Evolutionary conservation across 306 rosid species (phyloP).

Genomic region (Vicia faba): DNA sequence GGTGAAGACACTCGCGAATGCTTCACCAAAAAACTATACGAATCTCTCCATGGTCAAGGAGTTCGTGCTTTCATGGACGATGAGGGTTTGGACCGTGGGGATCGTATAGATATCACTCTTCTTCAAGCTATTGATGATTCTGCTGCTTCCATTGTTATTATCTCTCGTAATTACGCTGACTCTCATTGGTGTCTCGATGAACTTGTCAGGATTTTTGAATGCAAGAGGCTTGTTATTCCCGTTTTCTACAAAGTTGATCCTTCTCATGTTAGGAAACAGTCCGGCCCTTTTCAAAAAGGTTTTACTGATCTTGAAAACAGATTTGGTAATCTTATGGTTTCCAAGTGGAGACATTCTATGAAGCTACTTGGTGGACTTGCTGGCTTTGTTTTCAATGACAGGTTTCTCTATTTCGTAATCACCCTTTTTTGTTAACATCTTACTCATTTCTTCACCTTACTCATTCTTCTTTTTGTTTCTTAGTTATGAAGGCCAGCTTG

Average conservation of each 20-base stretch:
- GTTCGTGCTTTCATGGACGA: slow-evolving; percentile 47
- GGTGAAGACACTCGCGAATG: slow-evolving; percentile 42
- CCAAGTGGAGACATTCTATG: slow-evolving; percentile 37
- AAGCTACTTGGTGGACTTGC: slow-evolving; percentile 18
- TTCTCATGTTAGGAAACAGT: slow-evolving; percentile 28
- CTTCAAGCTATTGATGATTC: slow-evolving; percentile 43
- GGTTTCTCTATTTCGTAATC: background rate
- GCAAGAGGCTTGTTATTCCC: slow-evolving; percentile 34
- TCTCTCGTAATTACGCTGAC: slow-evolving; percentile 39
- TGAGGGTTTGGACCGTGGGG: slow-evolving; percentile 41
- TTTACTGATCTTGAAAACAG: background rate
- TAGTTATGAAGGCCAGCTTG: slow-evolving; percentile 36
- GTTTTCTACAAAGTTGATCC: slow-evolving; percentile 49
- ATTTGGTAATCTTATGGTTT: background rate
- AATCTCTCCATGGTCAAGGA: background rate
- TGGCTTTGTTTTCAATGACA: slow-evolving; percentile 17
- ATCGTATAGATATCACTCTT: slow-evolving; percentile 7
- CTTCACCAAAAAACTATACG: slow-evolving; percentile 35
- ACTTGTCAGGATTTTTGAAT: slow-evolving; percentile 35
- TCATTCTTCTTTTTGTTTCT: background rate
- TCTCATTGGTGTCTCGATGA: slow-evolving; percentile 53
- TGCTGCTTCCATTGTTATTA: slow-evolving; percentile 43
- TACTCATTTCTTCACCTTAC: too few species aligned
- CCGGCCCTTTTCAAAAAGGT: slow-evolving; percentile 22
- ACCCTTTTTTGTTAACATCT: background rate